Percentiles rank a stretch among this genome's conserved stretches.
phyloP scores from a whole-genome alignment of 192 early-diverging fungal genomes.

The Backusella psychrophila region DNA sequence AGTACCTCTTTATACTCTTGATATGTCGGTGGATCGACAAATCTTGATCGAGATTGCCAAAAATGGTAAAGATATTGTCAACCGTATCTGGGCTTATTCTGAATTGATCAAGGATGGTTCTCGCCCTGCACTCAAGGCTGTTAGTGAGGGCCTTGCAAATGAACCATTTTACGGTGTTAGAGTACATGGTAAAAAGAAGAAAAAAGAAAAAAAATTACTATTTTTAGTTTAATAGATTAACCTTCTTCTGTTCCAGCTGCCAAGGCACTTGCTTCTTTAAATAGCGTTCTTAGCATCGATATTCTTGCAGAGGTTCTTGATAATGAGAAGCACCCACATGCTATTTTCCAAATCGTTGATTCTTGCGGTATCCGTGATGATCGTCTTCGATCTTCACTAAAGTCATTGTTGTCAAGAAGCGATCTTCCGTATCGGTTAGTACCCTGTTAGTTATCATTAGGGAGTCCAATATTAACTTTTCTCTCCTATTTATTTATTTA shows the following conservation, averaged over 20 bases:
- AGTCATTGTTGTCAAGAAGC: neutral
- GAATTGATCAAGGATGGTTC: conserved; percentile 46
- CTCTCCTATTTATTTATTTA: neutral
- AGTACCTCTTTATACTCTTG: conserved; percentile 37
- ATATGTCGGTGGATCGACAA: conserved; percentile 38
- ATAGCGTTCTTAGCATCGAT: conserved; percentile 31
- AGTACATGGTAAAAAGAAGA: conserved; percentile 5
- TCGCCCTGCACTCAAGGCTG: conserved; percentile 35
- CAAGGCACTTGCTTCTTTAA: conserved; percentile 35
- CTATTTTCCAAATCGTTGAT: conserved; percentile 17
- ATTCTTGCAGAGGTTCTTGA: conserved; percentile 37
- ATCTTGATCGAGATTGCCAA: conserved; percentile 42
- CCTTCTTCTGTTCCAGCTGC: conserved; percentile 14
- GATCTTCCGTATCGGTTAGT: neutral
- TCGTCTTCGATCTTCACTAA: neutral
- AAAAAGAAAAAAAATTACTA: neutral
- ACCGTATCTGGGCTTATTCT: conserved; percentile 41
- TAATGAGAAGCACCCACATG: conserved; percentile 40
- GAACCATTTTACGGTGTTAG: conserved; percentile 45
- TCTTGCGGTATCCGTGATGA: neutral
- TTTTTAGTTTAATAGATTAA: neutral
- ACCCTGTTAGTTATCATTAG: neutral
- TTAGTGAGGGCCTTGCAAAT: conserved; percentile 19
- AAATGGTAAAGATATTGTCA: conserved; percentile 36
- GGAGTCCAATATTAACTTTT: neutral